Percentiles rank a stretch among this genome's conserved stretches.
Conservation (phyloP, 352 stramenopile genomes). For the Globisporangium nodosum region DNA sequence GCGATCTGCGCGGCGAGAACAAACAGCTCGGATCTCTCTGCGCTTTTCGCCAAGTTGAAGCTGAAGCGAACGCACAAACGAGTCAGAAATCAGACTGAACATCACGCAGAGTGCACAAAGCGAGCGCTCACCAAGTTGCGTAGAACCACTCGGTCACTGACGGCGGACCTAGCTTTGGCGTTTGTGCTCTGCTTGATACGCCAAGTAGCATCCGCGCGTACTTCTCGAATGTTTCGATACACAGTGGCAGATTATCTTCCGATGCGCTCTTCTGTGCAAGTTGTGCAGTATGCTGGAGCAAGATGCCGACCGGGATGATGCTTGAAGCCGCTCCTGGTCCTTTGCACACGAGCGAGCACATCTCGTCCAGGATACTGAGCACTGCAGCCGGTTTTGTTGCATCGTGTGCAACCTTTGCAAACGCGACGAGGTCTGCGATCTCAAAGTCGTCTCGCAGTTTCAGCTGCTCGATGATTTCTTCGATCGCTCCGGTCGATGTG, state of each 20-base stretch:
- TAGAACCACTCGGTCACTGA: constrained; percentile 77
- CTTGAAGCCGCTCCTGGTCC: background rate
- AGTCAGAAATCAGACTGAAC: background rate
- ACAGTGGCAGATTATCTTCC: constrained; percentile 1
- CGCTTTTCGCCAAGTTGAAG: constrained; percentile 65
- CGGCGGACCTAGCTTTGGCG: constrained; percentile 23
- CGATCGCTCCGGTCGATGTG: constrained; percentile 6
- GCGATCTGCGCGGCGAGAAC: constrained; percentile 55
- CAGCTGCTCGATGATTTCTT: constrained; percentile 28
- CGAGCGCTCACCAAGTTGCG: constrained; percentile 46
- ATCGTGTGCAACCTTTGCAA: constrained; percentile 35
- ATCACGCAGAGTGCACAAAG: background rate
- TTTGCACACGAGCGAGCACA: constrained; percentile 21
- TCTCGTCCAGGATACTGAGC: constrained; percentile 48
- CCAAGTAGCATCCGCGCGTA: constrained; percentile 41
- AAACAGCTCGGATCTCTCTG: constrained; percentile 43
- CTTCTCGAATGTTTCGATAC: constrained; percentile 27
- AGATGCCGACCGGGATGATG: constrained; percentile 25
- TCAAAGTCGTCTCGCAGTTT: constrained; percentile 58
- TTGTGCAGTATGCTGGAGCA: constrained; percentile 70
- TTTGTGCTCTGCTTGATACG: constrained; percentile 5
- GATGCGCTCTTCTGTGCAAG: constrained; percentile 31
- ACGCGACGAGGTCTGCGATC: constrained; percentile 47
- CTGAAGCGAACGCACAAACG: constrained; percentile 15
- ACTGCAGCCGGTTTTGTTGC: constrained; percentile 29